Evolutionary conservation across 352 stramenopile species (phyloP).

Genomic region (Poterioochromonas sp.): DNA sequence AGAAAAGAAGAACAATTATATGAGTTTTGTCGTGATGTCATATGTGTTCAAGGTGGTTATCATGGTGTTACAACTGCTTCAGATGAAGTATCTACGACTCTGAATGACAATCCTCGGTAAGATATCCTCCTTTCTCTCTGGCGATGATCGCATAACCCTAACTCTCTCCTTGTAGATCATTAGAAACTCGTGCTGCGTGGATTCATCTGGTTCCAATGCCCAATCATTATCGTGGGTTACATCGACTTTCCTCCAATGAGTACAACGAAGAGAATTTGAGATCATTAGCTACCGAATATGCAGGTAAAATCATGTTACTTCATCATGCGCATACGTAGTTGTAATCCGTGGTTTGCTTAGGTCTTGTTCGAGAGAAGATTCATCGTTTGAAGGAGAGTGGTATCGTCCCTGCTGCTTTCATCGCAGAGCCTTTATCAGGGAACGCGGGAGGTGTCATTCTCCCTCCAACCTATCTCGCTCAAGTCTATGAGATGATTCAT

Average conservation of each 20-base stretch:
- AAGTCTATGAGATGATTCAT: constrained; percentile 50
- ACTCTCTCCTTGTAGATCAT: too few relatives aligned
- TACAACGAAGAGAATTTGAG: neutral
- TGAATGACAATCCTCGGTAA: constrained; percentile 23
- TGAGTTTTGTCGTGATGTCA: neutral
- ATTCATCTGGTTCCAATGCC: constrained; percentile 17
- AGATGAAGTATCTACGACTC: constrained; percentile 25
- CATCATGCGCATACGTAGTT: neutral
- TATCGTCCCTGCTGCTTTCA: neutral
- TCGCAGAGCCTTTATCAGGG: constrained; percentile 9
- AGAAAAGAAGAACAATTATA: neutral
- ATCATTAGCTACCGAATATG: neutral
- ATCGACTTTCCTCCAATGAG: neutral
- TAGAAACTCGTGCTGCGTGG: neutral
- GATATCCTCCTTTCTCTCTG: too few relatives aligned
- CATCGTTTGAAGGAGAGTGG: neutral
- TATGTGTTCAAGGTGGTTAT: neutral
- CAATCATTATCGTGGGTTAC: neutral
- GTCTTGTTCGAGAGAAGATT: neutral
- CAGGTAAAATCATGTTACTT: neutral
- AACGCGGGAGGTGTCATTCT: constrained; percentile 42
- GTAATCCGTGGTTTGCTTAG: neutral
- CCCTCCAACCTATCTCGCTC: constrained; percentile 52
- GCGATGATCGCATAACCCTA: too few relatives aligned
- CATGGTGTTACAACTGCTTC: constrained; percentile 22